Base-by-base conservation (phyloP, 805 yeast species). In the Spathaspora boniae region DNA sequence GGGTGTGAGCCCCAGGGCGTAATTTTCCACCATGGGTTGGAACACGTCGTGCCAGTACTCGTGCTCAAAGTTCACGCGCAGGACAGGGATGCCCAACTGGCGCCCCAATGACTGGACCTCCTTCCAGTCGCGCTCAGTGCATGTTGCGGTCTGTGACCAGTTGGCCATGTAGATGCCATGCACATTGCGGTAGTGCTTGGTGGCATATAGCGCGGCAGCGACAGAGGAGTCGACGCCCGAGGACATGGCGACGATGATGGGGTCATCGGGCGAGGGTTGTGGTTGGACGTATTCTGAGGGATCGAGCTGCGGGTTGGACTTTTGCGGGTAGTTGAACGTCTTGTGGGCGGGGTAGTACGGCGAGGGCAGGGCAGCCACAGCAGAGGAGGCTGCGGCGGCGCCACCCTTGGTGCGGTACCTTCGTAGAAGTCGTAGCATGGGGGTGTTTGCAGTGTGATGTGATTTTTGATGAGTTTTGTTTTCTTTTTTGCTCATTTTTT, bases 181-280 rank as follows among this genome's bases (percentile, higher is more conserved):
- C 2, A 85, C 93, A 30, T 83, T 76, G 3, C 64, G 62, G 46
- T 71, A 76, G 22, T 62, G 53, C n/a, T 66, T 58, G n/a, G n/a
- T n/a, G 5, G 86, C 65, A 46, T 70, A 79, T 41, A 85, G 37
- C 0, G 84, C 78, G 0, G 98, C 97, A 3, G 84, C 76, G 1
- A 89, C 87, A 1, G 96, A 82, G 0, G 97, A 89, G 58, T 93
- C 98, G 1, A 93, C 98, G 0, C 98, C 98, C 0, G 95, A 85
- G 1, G 96, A 86, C 96, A 93, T 86, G 6, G 98, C 96, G 4
- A 93, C 77, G 15, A 84, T 62, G 16, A 91, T 74, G 36, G 72
- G 76, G 48, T 86, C 95, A 21, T 68, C 55, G 7, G 44, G 44
- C 0, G 47, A 42, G 0, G 91, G 91, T 14, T 46, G 42, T 4